Evolutionary conservation across 1,139 yeast genomes (phyloP), one percentile per base, ranked within the genome.

Genomic region (Scheffersomyces titani): DNA sequence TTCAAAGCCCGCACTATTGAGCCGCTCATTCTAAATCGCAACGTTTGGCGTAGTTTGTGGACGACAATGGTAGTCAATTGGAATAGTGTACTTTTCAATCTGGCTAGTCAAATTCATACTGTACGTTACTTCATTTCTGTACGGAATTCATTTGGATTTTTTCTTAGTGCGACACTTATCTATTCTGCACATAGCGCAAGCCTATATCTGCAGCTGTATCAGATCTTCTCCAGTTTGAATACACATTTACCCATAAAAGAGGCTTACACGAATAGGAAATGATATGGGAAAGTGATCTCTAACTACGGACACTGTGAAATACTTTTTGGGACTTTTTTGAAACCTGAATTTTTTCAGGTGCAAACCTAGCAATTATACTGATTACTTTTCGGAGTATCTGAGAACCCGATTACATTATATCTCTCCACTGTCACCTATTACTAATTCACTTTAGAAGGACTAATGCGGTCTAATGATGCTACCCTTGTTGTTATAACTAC

Each of bases 1-100:
- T 82, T 81, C 54, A 77, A 70, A 3, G 89, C 87, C 60, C 88
- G 78, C 36, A 81, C 76, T 24, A 87, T 84, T 47, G 82, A 76
- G 6, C 87, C 88, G 55, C 83, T 76, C 86, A 83, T 83, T 9
- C 16, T 30, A 30, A 11, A 30, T 30, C 13, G 16, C 13, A 13
- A 11, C 13, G 13, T 11, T 6, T 30, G 13, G 40, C 3, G 1
- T 30, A 9, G 16, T 4, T 30, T 30, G 40, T 30, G 3, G 40
- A 11, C 16, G 40, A 30, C 40, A 30, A 16, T 11, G 4, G 40
- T 6, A 30, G 40, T 30, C 40, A 30, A 30, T 30, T 30, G 40
- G 13, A 6, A 30, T 11, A 30, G 16, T 30, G 13, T n/a, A n/a
- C n/a, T n/a, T 7, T 30, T 7, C 4, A 30, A 30, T 6, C 16